Base-by-base conservation (phyloP, 768 basidiomycete genomes). In the Termitomyces sp. region DNA sequence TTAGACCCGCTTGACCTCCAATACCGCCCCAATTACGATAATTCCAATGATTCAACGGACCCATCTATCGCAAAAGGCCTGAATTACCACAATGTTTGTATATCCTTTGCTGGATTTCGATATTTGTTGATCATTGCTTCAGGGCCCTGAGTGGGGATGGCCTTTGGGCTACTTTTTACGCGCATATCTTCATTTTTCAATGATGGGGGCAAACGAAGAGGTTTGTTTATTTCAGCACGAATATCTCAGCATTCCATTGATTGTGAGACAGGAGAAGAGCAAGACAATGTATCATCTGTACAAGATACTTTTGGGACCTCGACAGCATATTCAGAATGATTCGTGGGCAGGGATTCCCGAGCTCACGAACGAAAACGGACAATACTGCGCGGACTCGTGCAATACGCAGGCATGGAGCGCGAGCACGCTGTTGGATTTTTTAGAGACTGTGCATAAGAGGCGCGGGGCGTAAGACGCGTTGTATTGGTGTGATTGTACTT, bases 131-230 rank as follows among this genome's bases (percentile, higher is more conserved):
- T 47, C 58, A 62, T 56, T 33, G 63, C 46, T 53, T 20, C 59
- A 94, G 85, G 93, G 92, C 18, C 93, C 93, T 4, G 92, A 94
- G 68, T 97, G 93, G 94, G 90, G 88, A 10, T 96, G 94, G 93
- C 93, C 93, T 12, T 73, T 93, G 45, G 97, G 97, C 4, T 98
- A 94, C 75, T 98, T 97, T 80, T 73, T 98, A 61, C 86, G 93
- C 51, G 94, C 97, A 0, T 97, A 93, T 72, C 80, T 98, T 46
- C 72, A 92, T 68, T 98, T 98, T 69, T 93, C 97, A 68, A 83
- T 77, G 13, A 73, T 74, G 13, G 92, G 91, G 2, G 74, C 71
- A 4, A 42, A 88, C 24, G 83, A 85, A 69, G 70, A 84, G 68
- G 92, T 92, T 58, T 56, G 85, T 75, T 33, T 4, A 35, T 28